Percentiles rank a stretch among this genome's conserved stretches.
phyloP scores from a whole-genome alignment of 2,329 filamentous ascomycete genomes.

The Claviceps spartinae region DNA sequence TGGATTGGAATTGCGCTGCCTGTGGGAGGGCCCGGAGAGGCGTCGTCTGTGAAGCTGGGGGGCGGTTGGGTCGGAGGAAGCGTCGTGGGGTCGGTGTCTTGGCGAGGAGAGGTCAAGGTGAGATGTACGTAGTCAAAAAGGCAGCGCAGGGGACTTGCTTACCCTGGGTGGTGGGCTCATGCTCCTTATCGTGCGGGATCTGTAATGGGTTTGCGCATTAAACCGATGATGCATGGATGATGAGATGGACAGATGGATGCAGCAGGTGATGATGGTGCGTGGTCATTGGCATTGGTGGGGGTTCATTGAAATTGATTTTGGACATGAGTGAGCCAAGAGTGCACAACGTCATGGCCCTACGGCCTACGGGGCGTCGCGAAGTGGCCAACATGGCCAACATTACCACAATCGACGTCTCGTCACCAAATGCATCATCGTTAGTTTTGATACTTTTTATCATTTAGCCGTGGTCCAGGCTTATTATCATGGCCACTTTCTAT shows the following conservation, averaged over 20 bases:
- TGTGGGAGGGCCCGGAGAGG: constrained; percentile 18
- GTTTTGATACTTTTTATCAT: background rate
- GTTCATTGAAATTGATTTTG: no score
- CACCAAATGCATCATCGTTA: background rate
- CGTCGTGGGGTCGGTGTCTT: constrained; percentile 27
- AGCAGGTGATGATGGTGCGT: background rate
- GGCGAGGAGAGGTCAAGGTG: background rate
- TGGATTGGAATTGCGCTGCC: constrained; percentile 22
- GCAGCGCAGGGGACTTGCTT: background rate
- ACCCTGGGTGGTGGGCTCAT: constrained; percentile 4
- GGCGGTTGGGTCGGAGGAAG: constrained; percentile 22
- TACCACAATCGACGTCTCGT: background rate
- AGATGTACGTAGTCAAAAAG: background rate
- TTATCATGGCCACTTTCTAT: background rate
- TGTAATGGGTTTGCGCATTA: no score
- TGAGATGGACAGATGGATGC: background rate
- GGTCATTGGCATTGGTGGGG: background rate
- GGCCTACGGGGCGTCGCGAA: no score
- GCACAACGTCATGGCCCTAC: no score
- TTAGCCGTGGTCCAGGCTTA: background rate
- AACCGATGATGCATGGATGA: background rate
- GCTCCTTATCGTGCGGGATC: background rate
- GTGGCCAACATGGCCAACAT: no score
- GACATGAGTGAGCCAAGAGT: no score
- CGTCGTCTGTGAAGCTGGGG: background rate